Base-by-base conservation (phyloP, 2,329 filamentous ascomycete genomes). In the Clonostachys solani region DNA sequence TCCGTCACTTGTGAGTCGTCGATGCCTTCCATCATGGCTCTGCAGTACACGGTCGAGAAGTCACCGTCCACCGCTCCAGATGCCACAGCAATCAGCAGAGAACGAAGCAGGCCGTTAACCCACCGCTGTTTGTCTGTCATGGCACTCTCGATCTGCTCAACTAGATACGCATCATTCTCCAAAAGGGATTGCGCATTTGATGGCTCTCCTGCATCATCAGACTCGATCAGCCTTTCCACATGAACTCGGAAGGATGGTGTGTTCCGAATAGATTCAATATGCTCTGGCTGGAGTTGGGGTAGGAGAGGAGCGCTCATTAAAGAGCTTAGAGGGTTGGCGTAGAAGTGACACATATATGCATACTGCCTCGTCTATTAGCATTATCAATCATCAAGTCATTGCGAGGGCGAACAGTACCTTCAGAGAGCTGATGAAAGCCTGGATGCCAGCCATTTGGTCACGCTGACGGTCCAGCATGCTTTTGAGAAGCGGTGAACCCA, bases 261-360 rank as follows among this genome's bases (percentile, higher is more conserved):
- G 49, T 79, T 85, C 35, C 88, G 80, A 8, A 88, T 64, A 12
- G 85, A 83, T 54, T 89, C 80, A 8, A 86, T 63, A 53, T 89
- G 84, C 50, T 86, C 78, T 2, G 68, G 56, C 44, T 85, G 74
- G 1, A 89, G 52, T 2, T 70, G 45, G n/a, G 51, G 35, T 16
- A 23, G 15, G 15, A 16, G 17, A 19, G 34, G 36, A 19, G 40
- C 44, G n/a, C 45, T 67, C 10, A 83, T 64, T 34, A 92, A 74
- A 5, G 89, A 63, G 50, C 83, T 89, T 5, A 91, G 70, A 1
- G 86, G 81, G 55, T 91, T 92, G 37, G 86, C 86, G 56, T 89
- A 92, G 59, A 89, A 92, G 61, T 91, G 87, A 48, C 85, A 89
- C 88, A 95, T 92, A 60, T 91, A 90, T 1, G 85, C 82, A 65